Percentiles rank a stretch among this genome's conserved stretches.
These are phyloP conservation scores for Pseudofabraea citricarpa DNA, from an alignment of 2,329 filamentous ascomycete genomes.

Conservation along the genomic window DNA sequence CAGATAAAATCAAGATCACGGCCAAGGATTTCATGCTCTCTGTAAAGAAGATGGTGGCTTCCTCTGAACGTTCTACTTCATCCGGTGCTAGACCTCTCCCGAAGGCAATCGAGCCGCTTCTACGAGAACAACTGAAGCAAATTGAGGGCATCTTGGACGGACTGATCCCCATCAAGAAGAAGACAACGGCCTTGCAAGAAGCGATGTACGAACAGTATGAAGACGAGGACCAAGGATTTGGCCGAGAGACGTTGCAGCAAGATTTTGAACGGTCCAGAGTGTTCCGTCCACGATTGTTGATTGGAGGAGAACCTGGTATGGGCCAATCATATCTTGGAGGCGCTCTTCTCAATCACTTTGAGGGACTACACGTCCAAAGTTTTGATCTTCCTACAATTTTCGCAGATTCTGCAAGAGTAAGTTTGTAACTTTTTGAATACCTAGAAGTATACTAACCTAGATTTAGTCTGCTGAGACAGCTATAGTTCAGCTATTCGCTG, in stretches of 20 bases:
- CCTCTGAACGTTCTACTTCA: conserved; percentile 83
- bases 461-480: conserved; percentile 60
- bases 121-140: conserved; percentile 66
- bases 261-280: conserved; percentile 85
- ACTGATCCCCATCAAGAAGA: conserved; percentile 79
- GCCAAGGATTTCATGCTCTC: conserved; percentile 97
- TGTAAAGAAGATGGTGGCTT: conserved; percentile 92
- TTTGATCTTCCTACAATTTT: conserved; percentile 88
- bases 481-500: conserved; percentile 84
- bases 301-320: conserved; percentile 82
- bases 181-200: conserved; percentile 84
- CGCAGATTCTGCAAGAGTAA: conserved; percentile 72
- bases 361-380: conserved; percentile 89
- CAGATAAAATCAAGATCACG: conserved; percentile 75
- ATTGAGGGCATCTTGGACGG: conserved; percentile 68
- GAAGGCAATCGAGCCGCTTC: conserved; percentile 72
- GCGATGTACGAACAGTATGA: conserved; percentile 86
- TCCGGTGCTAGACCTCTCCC: conserved; percentile 80
- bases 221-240: conserved; percentile 78
- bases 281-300: conserved; percentile 81
- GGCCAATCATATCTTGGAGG: conserved; percentile 86
- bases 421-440: conserved; percentile 27
- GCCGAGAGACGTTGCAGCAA: conserved; percentile 67
- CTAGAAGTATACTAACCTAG: conserved; percentile 8
- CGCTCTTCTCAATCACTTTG: conserved; percentile 83